Base-by-base conservation (phyloP, 2,329 filamentous ascomycete species). In the Orbilia oligospora region DNA sequence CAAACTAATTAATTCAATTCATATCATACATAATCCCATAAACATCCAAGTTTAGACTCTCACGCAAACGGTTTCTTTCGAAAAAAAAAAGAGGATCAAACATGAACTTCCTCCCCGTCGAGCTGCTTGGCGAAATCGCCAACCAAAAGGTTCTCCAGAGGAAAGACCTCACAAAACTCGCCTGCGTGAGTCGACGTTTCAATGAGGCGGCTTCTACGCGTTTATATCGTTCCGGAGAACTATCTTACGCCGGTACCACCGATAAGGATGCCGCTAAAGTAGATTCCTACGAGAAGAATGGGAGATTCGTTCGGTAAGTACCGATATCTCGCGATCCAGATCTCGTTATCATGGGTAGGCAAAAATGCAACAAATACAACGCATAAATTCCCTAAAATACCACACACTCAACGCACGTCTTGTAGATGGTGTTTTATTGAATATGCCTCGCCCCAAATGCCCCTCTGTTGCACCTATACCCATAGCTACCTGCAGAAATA, bases 291-390 rank as follows among this genome's bases (percentile, higher is more conserved):
- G 48, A 36, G 12, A 77, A 46, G 27, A 53, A 77, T 22, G 73
- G 73, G 14, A 67, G 61, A 63, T 44, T 63, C 20, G 73, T 77
- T 68, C 73, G 73, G 73, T 77, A 71, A 71, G 67, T 66, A 14
- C 27, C 27, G 27, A 30, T 3, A 16, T 12, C 38, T 14, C 3
- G 38, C 9, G 12, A 4, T 9, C 5, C 38, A 41, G 10, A n/a
- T n/a, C n/a, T n/a, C n/a, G n/a, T n/a, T n/a, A n/a, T n/a, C n/a
- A n/a, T n/a, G n/a, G n/a, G 36, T 38, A 6, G 8, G 18, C 3
- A 14, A 64, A 77, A 77, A 77, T 77, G 46, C 67, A 77, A 71
- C 67, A 71, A 67, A 22, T 36, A 63, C 73, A 77, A 77, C 73
- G 30, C 67, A 77, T 48, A 18, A 33, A 20, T 36, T 16, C 14